Conservation (phyloP, 768 basidiomycete species). For the Suillus subaureus region DNA sequence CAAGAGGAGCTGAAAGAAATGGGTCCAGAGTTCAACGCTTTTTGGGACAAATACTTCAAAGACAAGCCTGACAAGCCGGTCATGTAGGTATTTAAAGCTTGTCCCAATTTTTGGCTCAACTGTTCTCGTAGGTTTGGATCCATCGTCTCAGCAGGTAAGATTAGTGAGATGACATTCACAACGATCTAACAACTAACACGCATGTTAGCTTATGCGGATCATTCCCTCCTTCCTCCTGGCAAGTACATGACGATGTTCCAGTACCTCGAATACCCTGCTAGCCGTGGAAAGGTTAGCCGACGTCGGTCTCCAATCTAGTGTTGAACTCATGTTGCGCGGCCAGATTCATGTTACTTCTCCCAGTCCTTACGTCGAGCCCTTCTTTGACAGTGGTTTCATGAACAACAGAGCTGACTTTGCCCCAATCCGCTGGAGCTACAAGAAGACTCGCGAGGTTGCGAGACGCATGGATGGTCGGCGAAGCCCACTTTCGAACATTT, state of each 20-base stretch:
- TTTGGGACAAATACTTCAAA: slow-evolving; percentile 74
- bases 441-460: slow-evolving; percentile 73
- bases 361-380: slow-evolving; percentile 63
- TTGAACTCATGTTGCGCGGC: background rate
- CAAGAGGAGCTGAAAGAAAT: slow-evolving; percentile 73
- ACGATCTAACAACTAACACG: background rate
- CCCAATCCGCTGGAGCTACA: slow-evolving; percentile 77
- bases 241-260: slow-evolving; percentile 79
- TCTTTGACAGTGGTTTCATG: slow-evolving; percentile 79
- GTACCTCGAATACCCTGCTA: slow-evolving; percentile 75
- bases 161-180: background rate
- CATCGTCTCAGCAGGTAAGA: slow-evolving; percentile 59
- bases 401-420: slow-evolving; percentile 78
- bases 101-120: background rate
- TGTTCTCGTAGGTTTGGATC: slow-evolving; percentile 52
- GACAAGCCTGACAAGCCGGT: slow-evolving; percentile 81
- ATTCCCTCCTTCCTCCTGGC: slow-evolving; percentile 67
- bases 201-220: slow-evolving; percentile 63
- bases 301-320: background rate
- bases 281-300: slow-evolving; percentile 59
- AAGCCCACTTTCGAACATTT: too few species aligned
- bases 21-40: slow-evolving; percentile 74
- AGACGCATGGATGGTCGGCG: slow-evolving; percentile 66
- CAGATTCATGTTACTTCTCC: slow-evolving; percentile 64
- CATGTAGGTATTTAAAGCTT: slow-evolving; percentile 44